Percentiles rank a stretch among this genome's conserved stretches.
Evolutionary conservation across 2,329 filamentous ascomycete genomes (phyloP).

Genomic region (Fusarium denticulatum): DNA sequence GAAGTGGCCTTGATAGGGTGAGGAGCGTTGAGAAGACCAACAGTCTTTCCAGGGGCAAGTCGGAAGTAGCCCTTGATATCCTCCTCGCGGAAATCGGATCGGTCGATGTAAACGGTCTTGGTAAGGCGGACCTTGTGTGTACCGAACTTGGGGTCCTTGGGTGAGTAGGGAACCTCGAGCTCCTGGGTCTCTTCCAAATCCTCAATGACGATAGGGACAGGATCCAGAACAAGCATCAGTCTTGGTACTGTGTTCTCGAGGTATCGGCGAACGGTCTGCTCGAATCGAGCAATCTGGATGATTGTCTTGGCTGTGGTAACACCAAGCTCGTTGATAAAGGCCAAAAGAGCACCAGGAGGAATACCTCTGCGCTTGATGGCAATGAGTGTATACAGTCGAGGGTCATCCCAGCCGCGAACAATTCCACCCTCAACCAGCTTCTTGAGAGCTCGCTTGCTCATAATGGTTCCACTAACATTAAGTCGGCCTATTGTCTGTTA

Average conservation of each 20-base stretch:
- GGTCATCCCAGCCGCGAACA: slow-evolving; percentile 91
- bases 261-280: slow-evolving; percentile 85
- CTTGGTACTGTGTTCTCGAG: slow-evolving; percentile 89
- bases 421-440: slow-evolving; percentile 80
- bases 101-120: slow-evolving; percentile 85
- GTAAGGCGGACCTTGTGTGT: slow-evolving; percentile 72
- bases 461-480: slow-evolving; percentile 84
- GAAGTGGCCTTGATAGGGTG: slow-evolving; percentile 76
- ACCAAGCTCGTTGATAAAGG: slow-evolving; percentile 90
- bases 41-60: slow-evolving; percentile 78
- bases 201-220: slow-evolving; percentile 83
- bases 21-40: slow-evolving; percentile 78
- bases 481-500: slow-evolving; percentile 44
- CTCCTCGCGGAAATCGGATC: slow-evolving; percentile 79
- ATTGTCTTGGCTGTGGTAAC: slow-evolving; percentile 84
- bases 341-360: slow-evolving; percentile 86
- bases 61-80: slow-evolving; percentile 83
- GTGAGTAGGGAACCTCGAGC: slow-evolving; percentile 80
- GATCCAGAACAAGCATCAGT: slow-evolving; percentile 89
- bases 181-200: slow-evolving; percentile 69
- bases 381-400: slow-evolving; percentile 87
- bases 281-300: slow-evolving; percentile 85
- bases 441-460: slow-evolving; percentile 86
- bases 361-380: slow-evolving; percentile 85
- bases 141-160: slow-evolving; percentile 78